Evolutionary conservation across 2,329 filamentous ascomycete species (phyloP).

Genomic region (Fusarium tuaranense): DNA sequence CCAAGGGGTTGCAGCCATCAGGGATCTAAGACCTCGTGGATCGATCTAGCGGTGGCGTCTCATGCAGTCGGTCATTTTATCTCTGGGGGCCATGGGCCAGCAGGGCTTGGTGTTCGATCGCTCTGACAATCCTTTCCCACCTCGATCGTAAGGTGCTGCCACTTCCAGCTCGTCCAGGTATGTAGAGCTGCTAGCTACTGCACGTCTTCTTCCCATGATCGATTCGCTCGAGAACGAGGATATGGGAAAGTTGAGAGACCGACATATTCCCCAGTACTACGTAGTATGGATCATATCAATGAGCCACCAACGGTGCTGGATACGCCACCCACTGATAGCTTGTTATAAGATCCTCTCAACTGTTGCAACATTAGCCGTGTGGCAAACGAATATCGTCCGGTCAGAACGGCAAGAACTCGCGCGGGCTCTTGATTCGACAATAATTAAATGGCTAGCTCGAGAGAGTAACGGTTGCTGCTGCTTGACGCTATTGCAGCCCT

Average conservation of each 20-base stretch:
- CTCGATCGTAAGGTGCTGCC: neutral
- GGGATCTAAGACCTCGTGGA: constrained; percentile 34
- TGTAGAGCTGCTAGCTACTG: neutral
- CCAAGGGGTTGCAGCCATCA: constrained; percentile 24
- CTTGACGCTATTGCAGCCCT: neutral
- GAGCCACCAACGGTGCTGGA: neutral
- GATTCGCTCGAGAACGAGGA: neutral
- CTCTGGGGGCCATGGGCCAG: neutral
- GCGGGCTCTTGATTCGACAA: neutral
- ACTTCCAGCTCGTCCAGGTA: neutral
- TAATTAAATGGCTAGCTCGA: neutral
- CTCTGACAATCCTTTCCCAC: neutral
- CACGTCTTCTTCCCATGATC: neutral
- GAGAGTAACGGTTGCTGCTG: neutral
- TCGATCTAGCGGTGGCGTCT: constrained; percentile 25
- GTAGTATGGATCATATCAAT: neutral
- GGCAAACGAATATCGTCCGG: neutral
- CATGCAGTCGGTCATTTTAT: constrained; percentile 12
- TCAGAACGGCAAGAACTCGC: neutral
- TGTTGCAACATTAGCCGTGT: neutral
- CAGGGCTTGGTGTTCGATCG: neutral
- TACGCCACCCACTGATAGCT: neutral
- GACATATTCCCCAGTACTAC: neutral
- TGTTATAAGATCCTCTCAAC: neutral
- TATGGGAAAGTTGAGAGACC: neutral